A percentile compares a stretch with the other conserved stretches of the same genome.
These are phyloP conservation scores for Colletotrichum agaves DNA, from an alignment of 2,329 filamentous ascomycete genomes.

Conservation along the genomic window DNA sequence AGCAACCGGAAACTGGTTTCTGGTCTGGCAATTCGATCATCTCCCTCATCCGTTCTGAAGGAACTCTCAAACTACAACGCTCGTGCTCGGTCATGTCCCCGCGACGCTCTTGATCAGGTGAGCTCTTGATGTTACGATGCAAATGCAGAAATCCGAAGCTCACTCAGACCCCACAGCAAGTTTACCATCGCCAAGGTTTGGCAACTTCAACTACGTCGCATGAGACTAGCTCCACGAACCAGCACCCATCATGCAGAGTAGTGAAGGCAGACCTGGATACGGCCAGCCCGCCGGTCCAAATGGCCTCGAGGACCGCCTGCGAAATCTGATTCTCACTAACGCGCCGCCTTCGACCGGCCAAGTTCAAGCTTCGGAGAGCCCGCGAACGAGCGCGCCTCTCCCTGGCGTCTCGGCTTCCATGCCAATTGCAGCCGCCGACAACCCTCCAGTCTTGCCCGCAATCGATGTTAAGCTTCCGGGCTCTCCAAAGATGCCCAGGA, in stretches of 20 bases:
- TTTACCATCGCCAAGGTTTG: constrained; percentile 18
- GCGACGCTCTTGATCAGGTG: constrained; percentile 20
- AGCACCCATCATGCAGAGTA: constrained; percentile 20
- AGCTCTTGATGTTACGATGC: neutral
- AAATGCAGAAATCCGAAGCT: constrained; percentile 18
- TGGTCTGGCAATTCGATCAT: neutral
- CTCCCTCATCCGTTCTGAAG: neutral
- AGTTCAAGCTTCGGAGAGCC: constrained; percentile 38
- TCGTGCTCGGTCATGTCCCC: constrained; percentile 5
- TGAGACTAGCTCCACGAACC: constrained; percentile 6
- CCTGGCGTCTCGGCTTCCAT: neutral
- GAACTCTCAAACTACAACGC: neutral
- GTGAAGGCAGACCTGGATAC: neutral
- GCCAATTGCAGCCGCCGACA: neutral
- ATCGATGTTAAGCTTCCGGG: constrained; percentile 48
- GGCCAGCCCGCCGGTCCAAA: constrained; percentile 48
- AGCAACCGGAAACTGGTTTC: constrained; percentile 2
- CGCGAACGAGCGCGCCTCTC: constrained; percentile 26
- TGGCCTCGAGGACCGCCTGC: constrained; percentile 66
- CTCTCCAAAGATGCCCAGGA: constrained; percentile 51
- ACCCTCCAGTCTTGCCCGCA: constrained; percentile 39
- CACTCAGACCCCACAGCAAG: constrained; percentile 21
- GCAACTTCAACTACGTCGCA: constrained; percentile 8
- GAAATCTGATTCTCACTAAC: constrained; percentile 69
- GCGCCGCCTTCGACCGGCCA: constrained; percentile 43